Evolutionary conservation across 106 monocot species (phyloP), one percentile per base, ranked within the genome.

Genomic region (Allium fistulosum): DNA sequence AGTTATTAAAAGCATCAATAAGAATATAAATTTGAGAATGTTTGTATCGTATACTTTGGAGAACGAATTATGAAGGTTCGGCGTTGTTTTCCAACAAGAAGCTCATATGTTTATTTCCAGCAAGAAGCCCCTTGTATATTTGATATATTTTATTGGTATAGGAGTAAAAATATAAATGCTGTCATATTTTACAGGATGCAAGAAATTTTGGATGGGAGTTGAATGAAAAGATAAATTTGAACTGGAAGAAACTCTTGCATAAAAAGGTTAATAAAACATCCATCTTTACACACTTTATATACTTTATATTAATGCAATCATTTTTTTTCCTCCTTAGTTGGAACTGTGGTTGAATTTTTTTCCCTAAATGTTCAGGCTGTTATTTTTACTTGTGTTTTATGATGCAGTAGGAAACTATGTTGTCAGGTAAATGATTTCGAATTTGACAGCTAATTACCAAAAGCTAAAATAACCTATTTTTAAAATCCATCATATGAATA

Each of bases 171-270:
- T 18, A 70, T 57, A 9, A 49, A 47, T 22, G 11, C 28, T 78
- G 11, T 56, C 52, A 10, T 63, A 15, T 64, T 67, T 18, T 76
- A 69, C 80, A 99, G 97, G 99, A 99, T 80, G 76, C 93, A 55
- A 85, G 74, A 68, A 93, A 90, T 63, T 99, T 90, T 66, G 99
- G 99, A 10, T 99, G 99, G 99, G 90, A 99, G 65, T 75, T 93
- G 13, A 66, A 67, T 55, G 99, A 93, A 15, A 71, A 89, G 50
- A 69, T 93, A 62, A 70, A 80, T 37, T 99, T 84, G 76, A 87
- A 92, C 57, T 99, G 97, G 97, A 92, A 96, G 77, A 90, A 83
- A 62, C 90, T 99, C 78, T 67, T 99, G 65, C 76, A 99, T n/a
- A 93, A 93, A 65, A 99, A 99, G 87, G 97, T 99, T 17, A 49